Evolutionary conservation across 2,329 filamentous ascomycete genomes (phyloP).

Genomic region (Microdochium nivale): DNA sequence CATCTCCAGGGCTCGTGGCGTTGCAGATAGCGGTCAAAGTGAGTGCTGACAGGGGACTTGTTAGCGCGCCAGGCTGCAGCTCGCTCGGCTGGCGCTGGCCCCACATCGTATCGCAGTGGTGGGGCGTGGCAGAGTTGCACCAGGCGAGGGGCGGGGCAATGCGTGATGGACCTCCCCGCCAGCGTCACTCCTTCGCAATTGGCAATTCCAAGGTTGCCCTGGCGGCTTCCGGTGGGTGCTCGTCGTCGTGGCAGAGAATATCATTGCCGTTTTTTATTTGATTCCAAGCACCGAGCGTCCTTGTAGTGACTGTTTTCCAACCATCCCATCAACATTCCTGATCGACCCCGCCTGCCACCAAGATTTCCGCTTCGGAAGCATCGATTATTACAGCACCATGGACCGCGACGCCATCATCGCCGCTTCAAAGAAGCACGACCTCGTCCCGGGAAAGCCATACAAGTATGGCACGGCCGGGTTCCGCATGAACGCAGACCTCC

Average conservation of each 20-base stretch:
- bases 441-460: slow-evolving; percentile 46
- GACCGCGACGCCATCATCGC: slow-evolving; percentile 44
- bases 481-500: slow-evolving; percentile 65
- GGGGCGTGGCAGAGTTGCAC: background rate
- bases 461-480: slow-evolving; percentile 62
- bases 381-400: slow-evolving; percentile 27
- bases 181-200: background rate
- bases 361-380: no score
- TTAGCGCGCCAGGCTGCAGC: background rate
- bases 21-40: no score
- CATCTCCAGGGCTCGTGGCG: no score
- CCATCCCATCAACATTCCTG: no score
- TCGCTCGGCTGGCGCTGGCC: background rate
- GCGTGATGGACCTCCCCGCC: background rate
- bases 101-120: background rate
- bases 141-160: background rate
- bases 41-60: no score
- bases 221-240: no score
- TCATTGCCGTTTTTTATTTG: no score
- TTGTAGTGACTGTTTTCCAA: no score
- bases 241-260: no score
- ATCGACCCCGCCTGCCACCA: no score
- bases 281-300: no score
- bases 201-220: background rate
- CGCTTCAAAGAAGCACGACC: slow-evolving; percentile 54